Evolutionary conservation across 2,329 filamentous ascomycete species (phyloP).

Genomic region (Nemania sp.): DNA sequence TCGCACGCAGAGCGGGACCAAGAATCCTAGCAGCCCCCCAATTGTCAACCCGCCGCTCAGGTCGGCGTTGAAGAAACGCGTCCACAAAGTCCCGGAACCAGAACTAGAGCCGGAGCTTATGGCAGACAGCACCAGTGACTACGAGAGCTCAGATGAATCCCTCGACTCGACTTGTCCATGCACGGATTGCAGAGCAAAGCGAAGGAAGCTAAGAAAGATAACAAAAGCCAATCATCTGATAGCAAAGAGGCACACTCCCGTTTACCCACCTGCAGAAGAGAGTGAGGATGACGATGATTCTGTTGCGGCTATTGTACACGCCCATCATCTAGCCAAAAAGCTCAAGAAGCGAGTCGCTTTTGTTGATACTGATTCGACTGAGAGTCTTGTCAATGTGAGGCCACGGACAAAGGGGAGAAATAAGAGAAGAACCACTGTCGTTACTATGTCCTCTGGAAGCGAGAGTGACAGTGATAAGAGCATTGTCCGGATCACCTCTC

Average conservation of each 20-base stretch:
- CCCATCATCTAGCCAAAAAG: background rate
- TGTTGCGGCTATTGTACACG: background rate
- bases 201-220: conserved; percentile 34
- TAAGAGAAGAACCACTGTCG: background rate
- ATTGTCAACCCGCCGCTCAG: conserved; percentile 29
- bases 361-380: conserved; percentile 4
- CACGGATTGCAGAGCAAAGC: conserved; percentile 35
- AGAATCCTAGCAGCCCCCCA: conserved; percentile 22
- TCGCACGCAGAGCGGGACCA: no score
- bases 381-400: background rate
- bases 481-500: conserved; percentile 5
- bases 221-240: conserved; percentile 37
- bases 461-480: conserved; percentile 19
- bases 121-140: conserved; percentile 23
- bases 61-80: conserved; percentile 35
- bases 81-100: conserved; percentile 5
- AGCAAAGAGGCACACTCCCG: conserved; percentile 13
- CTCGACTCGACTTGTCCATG: conserved; percentile 45
- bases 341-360: conserved; percentile 1
- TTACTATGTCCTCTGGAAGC: conserved; percentile 12
- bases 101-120: conserved; percentile 25
- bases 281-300: conserved; percentile 15
- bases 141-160: conserved; percentile 33
- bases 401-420: conserved; percentile 1
- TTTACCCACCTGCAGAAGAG: conserved; percentile 20